Percentiles rank a stretch among this genome's conserved stretches.
Conservation (phyloP, 2,329 filamentous ascomycete genomes). For the Chrysoporthe puriensis region DNA sequence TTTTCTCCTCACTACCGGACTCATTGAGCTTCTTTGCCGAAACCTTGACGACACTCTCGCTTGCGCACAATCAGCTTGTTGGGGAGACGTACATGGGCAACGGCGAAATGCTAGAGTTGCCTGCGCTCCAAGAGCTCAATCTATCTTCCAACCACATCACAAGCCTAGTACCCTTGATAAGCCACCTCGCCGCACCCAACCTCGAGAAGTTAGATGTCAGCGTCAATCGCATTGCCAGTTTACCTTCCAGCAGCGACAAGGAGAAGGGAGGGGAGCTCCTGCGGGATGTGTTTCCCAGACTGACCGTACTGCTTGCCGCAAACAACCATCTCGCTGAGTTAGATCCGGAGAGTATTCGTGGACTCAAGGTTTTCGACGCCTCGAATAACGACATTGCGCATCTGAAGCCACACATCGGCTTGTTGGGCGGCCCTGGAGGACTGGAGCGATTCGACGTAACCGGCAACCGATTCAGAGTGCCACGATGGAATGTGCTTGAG, state of each 20-base stretch:
- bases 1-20: constrained; percentile 70
- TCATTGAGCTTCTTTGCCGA: constrained; percentile 73
- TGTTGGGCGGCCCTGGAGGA: constrained; percentile 67
- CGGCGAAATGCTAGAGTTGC: constrained; percentile 66
- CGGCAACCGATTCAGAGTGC: constrained; percentile 87
- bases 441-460: constrained; percentile 73
- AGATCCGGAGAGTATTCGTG: constrained; percentile 72
- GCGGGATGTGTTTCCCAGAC: constrained; percentile 67
- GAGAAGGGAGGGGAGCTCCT: constrained; percentile 43
- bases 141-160: constrained; percentile 75
- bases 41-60: constrained; percentile 70
- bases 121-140: constrained; percentile 76
- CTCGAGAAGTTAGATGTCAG: constrained; percentile 81
- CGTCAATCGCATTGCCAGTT: constrained; percentile 74
- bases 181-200: constrained; percentile 70
- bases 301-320: constrained; percentile 71
- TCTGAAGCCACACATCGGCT: constrained; percentile 78
- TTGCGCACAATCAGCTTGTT: constrained; percentile 75
- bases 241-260: constrained; percentile 54
- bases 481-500: constrained; percentile 80
- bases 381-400: constrained; percentile 85
- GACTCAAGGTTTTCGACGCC: constrained; percentile 76
- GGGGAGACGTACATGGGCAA: constrained; percentile 64
- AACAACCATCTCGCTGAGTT: constrained; percentile 81
- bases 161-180: constrained; percentile 67